Evolutionary conservation across 176 grass and related monocot genomes (phyloP).

Genomic region (Eragrostis nindensis): DNA sequence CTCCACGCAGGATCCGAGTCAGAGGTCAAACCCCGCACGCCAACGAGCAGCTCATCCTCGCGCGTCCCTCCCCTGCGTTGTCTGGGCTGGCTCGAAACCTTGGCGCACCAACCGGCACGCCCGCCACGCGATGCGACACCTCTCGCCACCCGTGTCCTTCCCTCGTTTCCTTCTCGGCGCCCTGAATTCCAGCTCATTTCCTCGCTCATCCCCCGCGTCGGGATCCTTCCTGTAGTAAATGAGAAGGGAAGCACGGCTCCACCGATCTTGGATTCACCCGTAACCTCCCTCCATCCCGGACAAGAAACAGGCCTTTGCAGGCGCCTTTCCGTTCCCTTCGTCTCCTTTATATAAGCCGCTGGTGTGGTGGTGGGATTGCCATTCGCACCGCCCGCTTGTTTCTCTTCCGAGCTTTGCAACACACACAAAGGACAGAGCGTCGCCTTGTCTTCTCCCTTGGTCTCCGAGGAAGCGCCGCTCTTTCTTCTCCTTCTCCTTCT

Average conservation of each 20-base stretch:
- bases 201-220: not conserved
- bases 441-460: not conserved
- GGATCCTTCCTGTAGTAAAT: constrained; percentile 1
- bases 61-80: too few species aligned
- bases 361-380: not conserved
- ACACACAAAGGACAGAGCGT: not conserved
- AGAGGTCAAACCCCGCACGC: not conserved
- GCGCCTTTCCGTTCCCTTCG: not conserved
- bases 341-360: constrained; percentile 13
- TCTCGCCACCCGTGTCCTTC: not conserved
- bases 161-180: not conserved
- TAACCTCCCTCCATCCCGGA: not conserved
- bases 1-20: constrained; percentile 39
- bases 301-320: constrained; percentile 26
- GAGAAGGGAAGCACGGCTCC: not conserved
- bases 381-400: not conserved
- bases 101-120: not conserved
- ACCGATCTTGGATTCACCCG: constrained; percentile 37
- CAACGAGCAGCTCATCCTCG: not conserved
- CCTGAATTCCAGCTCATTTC: constrained; percentile 10
- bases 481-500: not conserved
- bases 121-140: not conserved
- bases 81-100: not conserved
- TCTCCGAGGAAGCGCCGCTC: not conserved
- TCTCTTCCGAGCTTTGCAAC: not conserved